phyloP scores from a whole-genome alignment of 805 yeast genomes.

The Candida andamanensis region DNA sequence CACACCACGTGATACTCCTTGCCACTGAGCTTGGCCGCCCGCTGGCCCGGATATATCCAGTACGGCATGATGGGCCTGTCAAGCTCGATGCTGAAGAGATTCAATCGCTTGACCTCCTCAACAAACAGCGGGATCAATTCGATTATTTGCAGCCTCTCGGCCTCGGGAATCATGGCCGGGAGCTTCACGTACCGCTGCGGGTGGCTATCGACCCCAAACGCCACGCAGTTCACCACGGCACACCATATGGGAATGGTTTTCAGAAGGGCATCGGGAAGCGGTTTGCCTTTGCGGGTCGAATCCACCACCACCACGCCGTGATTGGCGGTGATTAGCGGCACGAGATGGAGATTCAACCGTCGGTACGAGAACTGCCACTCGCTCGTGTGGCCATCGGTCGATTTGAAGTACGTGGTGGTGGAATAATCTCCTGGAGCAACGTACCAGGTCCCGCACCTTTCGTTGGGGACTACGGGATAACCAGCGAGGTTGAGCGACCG shows the following conservation, averaged over 20 bases:
- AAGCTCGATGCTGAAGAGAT: slow-evolving; percentile 3
- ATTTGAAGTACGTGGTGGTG: slow-evolving; percentile 70
- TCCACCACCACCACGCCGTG: slow-evolving; percentile 64
- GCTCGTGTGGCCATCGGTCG: slow-evolving; percentile 85
- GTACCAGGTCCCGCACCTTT: slow-evolving; percentile 87
- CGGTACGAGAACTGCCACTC: slow-evolving; percentile 77
- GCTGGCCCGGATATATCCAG: slow-evolving; percentile 11
- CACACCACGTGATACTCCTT: slow-evolving; percentile 7
- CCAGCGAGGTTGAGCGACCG: slow-evolving; percentile 13
- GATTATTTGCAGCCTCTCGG: slow-evolving; percentile 52
- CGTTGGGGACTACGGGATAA: slow-evolving; percentile 63
- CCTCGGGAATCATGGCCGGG: slow-evolving; percentile 42
- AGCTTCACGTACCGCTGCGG: slow-evolving; percentile 6
- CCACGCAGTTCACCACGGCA: slow-evolving; percentile 59
- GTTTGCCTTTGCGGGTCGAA: slow-evolving; percentile 80
- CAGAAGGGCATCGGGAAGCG: slow-evolving; percentile 80
- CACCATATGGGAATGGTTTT: slow-evolving; percentile 93
- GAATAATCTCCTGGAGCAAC: slow-evolving; percentile 39
- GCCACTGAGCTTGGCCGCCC: not conserved
- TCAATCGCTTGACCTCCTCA: slow-evolving; percentile 27
- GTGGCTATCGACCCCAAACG: slow-evolving; percentile 30
- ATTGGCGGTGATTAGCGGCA: slow-evolving; percentile 39
- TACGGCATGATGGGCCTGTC: slow-evolving; percentile 9
- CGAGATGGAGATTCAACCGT: slow-evolving; percentile 67
- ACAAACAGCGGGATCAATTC: slow-evolving; percentile 46